These are phyloP conservation scores for Pyricularia sp. DNA, from an alignment of 2,329 filamentous ascomycete genomes.

Conservation along the genomic window DNA sequence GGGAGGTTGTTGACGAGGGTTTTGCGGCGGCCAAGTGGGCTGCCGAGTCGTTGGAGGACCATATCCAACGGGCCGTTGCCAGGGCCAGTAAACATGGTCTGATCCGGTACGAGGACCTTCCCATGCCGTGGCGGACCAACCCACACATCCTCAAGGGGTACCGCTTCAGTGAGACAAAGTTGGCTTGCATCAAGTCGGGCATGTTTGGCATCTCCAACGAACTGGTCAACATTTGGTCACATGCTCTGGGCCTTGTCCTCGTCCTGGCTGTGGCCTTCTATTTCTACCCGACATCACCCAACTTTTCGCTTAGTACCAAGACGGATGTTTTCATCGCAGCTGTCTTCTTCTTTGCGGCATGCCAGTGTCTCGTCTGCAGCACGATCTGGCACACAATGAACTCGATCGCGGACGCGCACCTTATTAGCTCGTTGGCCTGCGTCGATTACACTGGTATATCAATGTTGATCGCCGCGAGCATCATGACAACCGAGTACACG, in stretches of 20 bases:
- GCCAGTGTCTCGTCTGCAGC: slow-evolving; percentile 89
- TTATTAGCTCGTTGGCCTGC: slow-evolving; percentile 92
- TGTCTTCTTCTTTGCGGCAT: slow-evolving; percentile 92
- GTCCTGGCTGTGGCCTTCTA: slow-evolving; percentile 88
- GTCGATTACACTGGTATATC: slow-evolving; percentile 98
- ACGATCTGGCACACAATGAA: slow-evolving; percentile 99
- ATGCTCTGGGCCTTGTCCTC: slow-evolving; percentile 78
- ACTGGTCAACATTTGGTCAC: slow-evolving; percentile 96
- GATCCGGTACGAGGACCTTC: slow-evolving; percentile 82
- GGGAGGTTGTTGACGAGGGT: slow-evolving; percentile 70
- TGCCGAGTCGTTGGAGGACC: slow-evolving; percentile 72
- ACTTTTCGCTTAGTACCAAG: slow-evolving; percentile 80
- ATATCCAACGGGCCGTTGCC: slow-evolving; percentile 68
- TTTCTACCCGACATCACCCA: slow-evolving; percentile 82
- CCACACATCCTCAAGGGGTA: slow-evolving; percentile 88
- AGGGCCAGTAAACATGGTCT: slow-evolving; percentile 72
- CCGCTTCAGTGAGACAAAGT: slow-evolving; percentile 84
- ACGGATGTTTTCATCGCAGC: slow-evolving; percentile 85
- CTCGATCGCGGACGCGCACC: slow-evolving; percentile 78
- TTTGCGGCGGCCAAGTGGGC: slow-evolving; percentile 76
- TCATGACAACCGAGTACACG: slow-evolving; percentile 97
- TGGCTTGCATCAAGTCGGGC: slow-evolving; percentile 71
- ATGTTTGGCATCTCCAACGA: slow-evolving; percentile 85
- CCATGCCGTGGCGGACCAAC: slow-evolving; percentile 88
- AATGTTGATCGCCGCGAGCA: slow-evolving; percentile 85